Percentiles rank a stretch among this genome's conserved stretches.
Conservation (phyloP, 1,284 basidiomycete genomes). For the Omphalotus olearius region DNA sequence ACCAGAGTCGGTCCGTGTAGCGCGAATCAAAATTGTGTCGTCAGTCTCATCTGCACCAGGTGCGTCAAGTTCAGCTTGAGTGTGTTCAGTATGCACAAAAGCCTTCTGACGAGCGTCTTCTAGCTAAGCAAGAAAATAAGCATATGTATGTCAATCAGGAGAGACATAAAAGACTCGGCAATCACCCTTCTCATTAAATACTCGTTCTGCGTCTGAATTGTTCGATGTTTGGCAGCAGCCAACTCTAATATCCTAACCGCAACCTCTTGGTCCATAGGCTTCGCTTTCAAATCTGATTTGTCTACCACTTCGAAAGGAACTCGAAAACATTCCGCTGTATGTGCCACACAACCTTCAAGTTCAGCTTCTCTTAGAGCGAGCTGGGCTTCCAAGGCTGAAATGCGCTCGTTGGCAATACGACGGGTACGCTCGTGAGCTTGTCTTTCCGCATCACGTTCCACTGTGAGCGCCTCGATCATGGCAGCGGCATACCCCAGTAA, state of each 20-base stretch:
- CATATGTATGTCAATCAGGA: not conserved
- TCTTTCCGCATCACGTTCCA: conserved; percentile 42
- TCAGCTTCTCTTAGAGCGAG: conserved; percentile 54
- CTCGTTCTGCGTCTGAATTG: conserved; percentile 43
- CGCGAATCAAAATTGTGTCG: not conserved
- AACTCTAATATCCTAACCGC: conserved; percentile 37
- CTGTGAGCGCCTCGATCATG: conserved; percentile 39
- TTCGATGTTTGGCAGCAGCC: conserved; percentile 36
- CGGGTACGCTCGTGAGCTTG: conserved; percentile 36
- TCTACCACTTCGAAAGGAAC: not conserved
- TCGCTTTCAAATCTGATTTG: not conserved
- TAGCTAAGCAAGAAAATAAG: not conserved
- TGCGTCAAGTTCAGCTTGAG: not conserved
- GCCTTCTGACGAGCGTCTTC: not conserved
- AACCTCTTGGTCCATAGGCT: conserved; percentile 25
- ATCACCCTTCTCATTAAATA: conserved; percentile 33
- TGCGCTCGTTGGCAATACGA: conserved; percentile 35
- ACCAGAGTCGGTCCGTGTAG: no score
- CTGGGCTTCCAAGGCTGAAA: conserved; percentile 46
- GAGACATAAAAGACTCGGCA: conserved; percentile 13
- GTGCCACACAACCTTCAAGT: conserved; percentile 34
- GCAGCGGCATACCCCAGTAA: conserved; percentile 34
- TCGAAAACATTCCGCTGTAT: conserved; percentile 11
- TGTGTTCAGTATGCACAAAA: not conserved
- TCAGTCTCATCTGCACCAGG: not conserved